Base-by-base conservation (phyloP, 2,329 filamentous ascomycete species). In the Zalaria sp. region DNA sequence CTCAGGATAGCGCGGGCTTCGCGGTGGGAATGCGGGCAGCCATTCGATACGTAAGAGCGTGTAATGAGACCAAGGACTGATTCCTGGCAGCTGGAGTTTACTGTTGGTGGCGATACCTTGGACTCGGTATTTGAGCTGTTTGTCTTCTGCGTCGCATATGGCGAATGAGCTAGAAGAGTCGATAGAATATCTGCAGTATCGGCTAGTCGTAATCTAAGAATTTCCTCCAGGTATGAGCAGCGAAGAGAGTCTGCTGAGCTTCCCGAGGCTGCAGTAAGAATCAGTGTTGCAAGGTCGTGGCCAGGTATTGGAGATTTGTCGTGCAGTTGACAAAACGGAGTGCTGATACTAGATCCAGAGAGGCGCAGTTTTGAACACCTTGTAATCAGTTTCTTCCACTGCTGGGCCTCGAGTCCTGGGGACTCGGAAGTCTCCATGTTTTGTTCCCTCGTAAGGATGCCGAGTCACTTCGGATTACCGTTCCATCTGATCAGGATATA, bases 61-160 rank as follows among this genome's bases (percentile, higher is more conserved):
- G 49, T 47, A 10, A 61, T 40, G 9, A 57, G 41, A 26, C 45
- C 47, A 38, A 61, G 55, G 3, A 57, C 52, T 10, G 49, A 45
- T 40, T 61, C 58, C 40, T 59, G 57, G 39, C 51, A 54, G 1
- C 51, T 47, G 10, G 53, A 52, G 18, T 55, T 39, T 8, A 49
- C 51, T n/a, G 39, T 35, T 7, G 39, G 36, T 2, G 35, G 31
- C 37, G 37, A 38, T 11, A 32, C 41, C 6, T 25, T 31, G 7
- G 27, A 36, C 6, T 39, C 29, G 9, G 41, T 39, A 5, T 18
- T 18, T 18, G 18, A 18, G 18, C 18, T 18, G 18, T 26, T 38
- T 4, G 36, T 25, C 6, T 11, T 37, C 27, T 34, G 37, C 8
- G 37, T 29, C 8, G 36, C 29, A 26, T 49, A 54, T 18, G 34